These are phyloP conservation scores for Yarrowia sp. DNA, from an alignment of 805 yeast genomes.

Conservation along the genomic window DNA sequence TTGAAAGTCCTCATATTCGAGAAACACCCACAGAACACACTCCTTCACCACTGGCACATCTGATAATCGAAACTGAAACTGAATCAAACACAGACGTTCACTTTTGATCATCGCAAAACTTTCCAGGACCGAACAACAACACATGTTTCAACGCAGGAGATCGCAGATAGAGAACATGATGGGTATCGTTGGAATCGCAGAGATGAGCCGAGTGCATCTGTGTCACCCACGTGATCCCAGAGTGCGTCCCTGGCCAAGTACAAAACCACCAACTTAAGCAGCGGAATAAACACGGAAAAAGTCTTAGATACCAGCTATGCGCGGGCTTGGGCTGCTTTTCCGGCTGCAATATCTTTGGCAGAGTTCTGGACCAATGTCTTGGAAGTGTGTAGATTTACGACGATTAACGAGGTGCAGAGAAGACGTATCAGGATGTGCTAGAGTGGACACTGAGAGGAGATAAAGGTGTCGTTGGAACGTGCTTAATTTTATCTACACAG, in stretches of 20 bases:
- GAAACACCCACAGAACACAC: too few relatives aligned
- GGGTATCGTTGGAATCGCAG: background rate
- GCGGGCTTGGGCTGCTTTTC: background rate
- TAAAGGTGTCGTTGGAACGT: background rate
- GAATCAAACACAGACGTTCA: constrained; percentile 13
- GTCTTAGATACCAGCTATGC: background rate
- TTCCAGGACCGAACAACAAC: too few relatives aligned
- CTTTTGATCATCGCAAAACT: background rate
- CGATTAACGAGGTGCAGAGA: constrained; percentile 5
- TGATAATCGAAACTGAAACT: background rate
- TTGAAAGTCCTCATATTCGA: too few relatives aligned
- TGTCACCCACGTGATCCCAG: background rate
- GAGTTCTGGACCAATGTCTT: constrained; percentile 4
- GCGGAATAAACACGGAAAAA: background rate
- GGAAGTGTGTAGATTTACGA: constrained; percentile 6
- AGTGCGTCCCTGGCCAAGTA: too few relatives aligned
- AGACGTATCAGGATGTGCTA: too few relatives aligned
- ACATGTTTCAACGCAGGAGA: too few relatives aligned
- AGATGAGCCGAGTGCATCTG: background rate
- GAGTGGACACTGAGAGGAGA: background rate
- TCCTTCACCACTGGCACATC: too few relatives aligned
- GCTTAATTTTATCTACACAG: background rate
- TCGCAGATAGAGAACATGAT: too few relatives aligned
- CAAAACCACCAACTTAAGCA: background rate
- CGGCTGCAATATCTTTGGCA: background rate